These are phyloP conservation scores for Polysphondylium violaceum DNA, from an alignment of 78 protist species.

Conservation along the genomic window DNA sequence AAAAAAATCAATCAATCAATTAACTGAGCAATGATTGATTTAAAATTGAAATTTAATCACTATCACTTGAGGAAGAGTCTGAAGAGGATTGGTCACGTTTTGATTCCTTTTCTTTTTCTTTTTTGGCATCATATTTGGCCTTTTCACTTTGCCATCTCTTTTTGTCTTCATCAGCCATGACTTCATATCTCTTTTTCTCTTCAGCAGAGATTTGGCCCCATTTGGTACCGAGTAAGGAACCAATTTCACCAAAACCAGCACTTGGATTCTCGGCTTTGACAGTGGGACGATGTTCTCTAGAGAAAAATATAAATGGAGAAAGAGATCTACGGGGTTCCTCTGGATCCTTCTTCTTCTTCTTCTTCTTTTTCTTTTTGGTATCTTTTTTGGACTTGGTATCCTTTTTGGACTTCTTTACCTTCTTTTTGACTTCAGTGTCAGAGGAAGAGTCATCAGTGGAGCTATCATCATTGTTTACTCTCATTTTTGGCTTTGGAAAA, in stretches of 20 bases:
- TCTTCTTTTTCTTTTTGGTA: slow-evolving; percentile 13
- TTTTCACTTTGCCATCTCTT: slow-evolving; percentile 77
- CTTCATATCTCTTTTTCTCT: slow-evolving; percentile 57
- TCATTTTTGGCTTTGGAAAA: neutral
- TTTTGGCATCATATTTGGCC: slow-evolving; percentile 61
- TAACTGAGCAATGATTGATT: too few species aligned
- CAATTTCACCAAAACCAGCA: slow-evolving; percentile 60
- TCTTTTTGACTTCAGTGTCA: slow-evolving; percentile 17
- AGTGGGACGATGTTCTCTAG: slow-evolving; percentile 51
- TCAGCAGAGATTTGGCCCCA: slow-evolving; percentile 42
- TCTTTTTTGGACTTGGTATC: slow-evolving; percentile 18
- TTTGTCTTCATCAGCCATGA: slow-evolving; percentile 56
- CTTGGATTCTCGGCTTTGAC: slow-evolving; percentile 57
- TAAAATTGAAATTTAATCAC: neutral
- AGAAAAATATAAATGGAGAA: slow-evolving; percentile 68
- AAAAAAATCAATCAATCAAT: too few species aligned
- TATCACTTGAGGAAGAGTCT: slow-evolving; percentile 18
- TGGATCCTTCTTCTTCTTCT: slow-evolving; percentile 70
- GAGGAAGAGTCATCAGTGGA: slow-evolving; percentile 42
- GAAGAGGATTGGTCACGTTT: neutral
- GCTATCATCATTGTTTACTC: slow-evolving; percentile 56
- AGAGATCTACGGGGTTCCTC: slow-evolving; percentile 70
- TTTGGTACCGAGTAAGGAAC: slow-evolving; percentile 50
- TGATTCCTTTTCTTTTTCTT: slow-evolving; percentile 23
- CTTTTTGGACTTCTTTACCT: slow-evolving; percentile 44